phyloP scores from a whole-genome alignment of 352 stramenopile species.

The Globisporangium nagaii region DNA sequence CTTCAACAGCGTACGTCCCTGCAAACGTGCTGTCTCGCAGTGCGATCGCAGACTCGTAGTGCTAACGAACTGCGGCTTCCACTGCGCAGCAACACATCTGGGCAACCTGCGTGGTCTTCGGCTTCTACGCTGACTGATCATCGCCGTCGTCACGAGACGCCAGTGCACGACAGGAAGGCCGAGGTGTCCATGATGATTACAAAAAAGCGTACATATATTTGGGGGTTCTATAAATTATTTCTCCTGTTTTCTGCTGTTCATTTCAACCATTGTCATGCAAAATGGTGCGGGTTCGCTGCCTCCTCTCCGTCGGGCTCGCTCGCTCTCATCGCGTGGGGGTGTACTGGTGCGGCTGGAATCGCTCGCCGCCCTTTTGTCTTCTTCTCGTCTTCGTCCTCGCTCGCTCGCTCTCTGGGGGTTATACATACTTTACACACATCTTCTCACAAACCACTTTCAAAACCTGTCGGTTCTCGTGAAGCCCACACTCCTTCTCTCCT shows the following conservation, averaged over 20 bases:
- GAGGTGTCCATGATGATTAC: background rate
- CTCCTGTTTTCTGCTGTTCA: slow-evolving; percentile 7
- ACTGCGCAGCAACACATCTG: slow-evolving; percentile 85
- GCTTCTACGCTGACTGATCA: slow-evolving; percentile 86
- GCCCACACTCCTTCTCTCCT: too few species aligned
- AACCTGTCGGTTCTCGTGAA: too few species aligned
- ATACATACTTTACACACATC: slow-evolving; percentile 39
- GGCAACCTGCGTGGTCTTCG: slow-evolving; percentile 88
- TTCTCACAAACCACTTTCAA: slow-evolving; percentile 23
- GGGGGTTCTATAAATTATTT: slow-evolving; percentile 55
- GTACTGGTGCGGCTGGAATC: too few species aligned
- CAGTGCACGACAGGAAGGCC: background rate
- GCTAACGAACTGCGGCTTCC: too few species aligned
- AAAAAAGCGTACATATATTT: slow-evolving; percentile 14
- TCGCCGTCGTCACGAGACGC: too few species aligned
- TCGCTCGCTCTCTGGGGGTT: too few species aligned
- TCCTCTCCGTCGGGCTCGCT: too few species aligned
- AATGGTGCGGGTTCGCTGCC: too few species aligned
- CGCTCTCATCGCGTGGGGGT: too few species aligned
- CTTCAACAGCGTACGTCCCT: slow-evolving; percentile 77
- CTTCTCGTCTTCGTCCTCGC: slow-evolving; percentile 6
- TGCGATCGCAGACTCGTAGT: background rate
- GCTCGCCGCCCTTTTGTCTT: slow-evolving; percentile 20
- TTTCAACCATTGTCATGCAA: slow-evolving; percentile 2
- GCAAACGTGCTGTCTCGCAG: too few species aligned